Conservation (phyloP, 164 flowering plant species). For the Vitis cinerea region DNA sequence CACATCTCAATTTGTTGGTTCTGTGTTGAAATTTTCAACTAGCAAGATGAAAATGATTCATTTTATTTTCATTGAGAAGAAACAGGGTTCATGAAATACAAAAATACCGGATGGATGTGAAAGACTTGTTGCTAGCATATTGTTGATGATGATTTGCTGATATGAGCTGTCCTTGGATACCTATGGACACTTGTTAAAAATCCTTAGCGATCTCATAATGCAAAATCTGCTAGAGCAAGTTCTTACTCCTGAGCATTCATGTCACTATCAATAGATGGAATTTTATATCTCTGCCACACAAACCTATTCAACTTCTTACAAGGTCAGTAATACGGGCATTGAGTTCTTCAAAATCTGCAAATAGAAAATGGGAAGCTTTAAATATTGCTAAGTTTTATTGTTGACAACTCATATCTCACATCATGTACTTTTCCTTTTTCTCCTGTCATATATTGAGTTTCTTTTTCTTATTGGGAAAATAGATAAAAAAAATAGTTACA, state of each 20-base stretch:
- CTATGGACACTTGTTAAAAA: not conserved
- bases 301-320: not conserved
- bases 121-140: not conserved
- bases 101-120: not conserved
- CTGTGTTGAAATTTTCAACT: not conserved
- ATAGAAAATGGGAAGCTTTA: not conserved
- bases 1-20: not conserved
- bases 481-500: no score
- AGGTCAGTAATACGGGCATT: not conserved
- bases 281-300: not conserved
- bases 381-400: not conserved
- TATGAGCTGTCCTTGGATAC: not conserved
- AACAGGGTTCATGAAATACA: not conserved
- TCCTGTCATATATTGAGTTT: no score
- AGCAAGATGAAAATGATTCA: not conserved
- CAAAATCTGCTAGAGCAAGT: not conserved
- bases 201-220: not conserved
- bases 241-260: not conserved
- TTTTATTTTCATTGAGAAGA: not conserved
- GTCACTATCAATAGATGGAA: not conserved
- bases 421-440: no score
- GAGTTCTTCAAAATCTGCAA: not conserved
- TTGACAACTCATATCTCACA: no score
- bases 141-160: not conserved
- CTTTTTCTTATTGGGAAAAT: no score